A percentile compares a stretch with the other conserved stretches of the same genome.
These are phyloP conservation scores for Stipa capillata DNA, from an alignment of 176 grass and related monocot genomes.

Conservation along the genomic window DNA sequence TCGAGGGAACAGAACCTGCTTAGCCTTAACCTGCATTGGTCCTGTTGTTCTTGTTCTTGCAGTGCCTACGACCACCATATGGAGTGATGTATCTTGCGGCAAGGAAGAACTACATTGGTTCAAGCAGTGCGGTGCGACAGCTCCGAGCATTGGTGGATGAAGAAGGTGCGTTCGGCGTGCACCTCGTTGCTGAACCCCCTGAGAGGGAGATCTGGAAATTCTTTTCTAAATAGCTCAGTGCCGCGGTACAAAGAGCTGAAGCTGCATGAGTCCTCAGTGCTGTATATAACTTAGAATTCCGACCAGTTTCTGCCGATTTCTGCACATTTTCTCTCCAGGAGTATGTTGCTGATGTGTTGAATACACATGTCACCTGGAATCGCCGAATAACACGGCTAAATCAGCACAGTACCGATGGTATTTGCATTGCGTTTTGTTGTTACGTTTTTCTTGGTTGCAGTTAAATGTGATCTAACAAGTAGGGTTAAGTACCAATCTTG, in stretches of 20 bases:
- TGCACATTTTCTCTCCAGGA: background rate
- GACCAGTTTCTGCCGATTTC: background rate
- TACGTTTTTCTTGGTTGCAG: background rate
- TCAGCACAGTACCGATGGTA: background rate
- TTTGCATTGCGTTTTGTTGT: background rate
- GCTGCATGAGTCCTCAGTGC: background rate
- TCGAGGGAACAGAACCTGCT: background rate
- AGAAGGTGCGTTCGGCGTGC: conserved; percentile 53
- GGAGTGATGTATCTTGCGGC: conserved; percentile 62
- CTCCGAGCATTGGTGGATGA: conserved; percentile 57
- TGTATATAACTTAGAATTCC: background rate
- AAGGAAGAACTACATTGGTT: conserved; percentile 62
- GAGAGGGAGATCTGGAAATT: conserved; percentile 83
- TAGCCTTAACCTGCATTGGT: background rate
- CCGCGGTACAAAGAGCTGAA: background rate
- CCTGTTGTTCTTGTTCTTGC: conserved; percentile 20
- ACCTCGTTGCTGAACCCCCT: conserved; percentile 45
- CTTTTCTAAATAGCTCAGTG: conserved; percentile 46
- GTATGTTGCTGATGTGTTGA: background rate
- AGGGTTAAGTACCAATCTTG: too few species aligned
- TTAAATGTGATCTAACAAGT: too few species aligned
- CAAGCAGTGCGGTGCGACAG: conserved; percentile 46
- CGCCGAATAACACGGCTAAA: background rate
- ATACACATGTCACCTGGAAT: background rate
- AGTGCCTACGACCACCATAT: conserved; percentile 74